phyloP scores from a whole-genome alignment of 75 land plant species.

The Pinus albicaulis region DNA sequence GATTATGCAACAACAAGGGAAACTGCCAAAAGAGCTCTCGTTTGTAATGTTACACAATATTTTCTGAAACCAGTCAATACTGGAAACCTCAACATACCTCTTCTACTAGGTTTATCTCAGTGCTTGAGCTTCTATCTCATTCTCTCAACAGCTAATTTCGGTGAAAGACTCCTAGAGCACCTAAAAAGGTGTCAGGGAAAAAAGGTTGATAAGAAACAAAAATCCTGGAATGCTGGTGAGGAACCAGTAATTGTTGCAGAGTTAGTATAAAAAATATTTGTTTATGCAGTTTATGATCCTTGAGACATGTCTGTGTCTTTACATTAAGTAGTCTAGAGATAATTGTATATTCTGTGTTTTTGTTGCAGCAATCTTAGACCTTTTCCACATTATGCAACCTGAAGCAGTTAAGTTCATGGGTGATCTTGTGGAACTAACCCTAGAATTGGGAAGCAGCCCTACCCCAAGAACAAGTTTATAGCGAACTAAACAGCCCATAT shows the following conservation, averaged over 20 bases:
- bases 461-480: conserved; percentile 86
- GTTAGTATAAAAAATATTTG: background rate
- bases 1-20: conserved; percentile 96
- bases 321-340: no score
- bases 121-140: conserved; percentile 90
- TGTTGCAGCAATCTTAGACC: conserved; percentile 93
- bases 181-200: conserved; percentile 95
- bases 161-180: conserved; percentile 90
- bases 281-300: background rate
- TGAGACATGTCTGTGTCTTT: no score
- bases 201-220: conserved; percentile 84
- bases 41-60: conserved; percentile 88
- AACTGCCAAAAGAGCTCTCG: conserved; percentile 96
- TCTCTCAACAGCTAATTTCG: conserved; percentile 96
- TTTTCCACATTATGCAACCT: conserved; percentile 90
- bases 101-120: conserved; percentile 88
- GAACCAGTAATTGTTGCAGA: conserved; percentile 98
- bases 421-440: conserved; percentile 81
- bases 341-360: background rate
- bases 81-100: conserved; percentile 90
- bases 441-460: conserved; percentile 90
- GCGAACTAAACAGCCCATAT: conserved; percentile 98
- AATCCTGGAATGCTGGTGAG: conserved; percentile 97
- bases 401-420: conserved; percentile 92
- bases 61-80: conserved; percentile 88